Conservation (phyloP, 2,329 filamentous ascomycete species). For the Seiridium unicorne region DNA sequence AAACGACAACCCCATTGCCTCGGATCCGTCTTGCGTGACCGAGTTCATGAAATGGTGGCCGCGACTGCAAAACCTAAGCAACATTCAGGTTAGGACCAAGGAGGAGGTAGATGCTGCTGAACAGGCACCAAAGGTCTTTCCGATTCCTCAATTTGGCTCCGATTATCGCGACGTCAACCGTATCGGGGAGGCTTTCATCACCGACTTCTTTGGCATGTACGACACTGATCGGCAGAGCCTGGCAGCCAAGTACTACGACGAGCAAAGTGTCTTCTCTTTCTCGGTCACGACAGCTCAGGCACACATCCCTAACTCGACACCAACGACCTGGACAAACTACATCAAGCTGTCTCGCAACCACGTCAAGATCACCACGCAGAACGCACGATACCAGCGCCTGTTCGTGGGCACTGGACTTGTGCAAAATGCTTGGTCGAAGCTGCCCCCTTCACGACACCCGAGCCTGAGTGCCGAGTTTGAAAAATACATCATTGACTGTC, state of each 20-base stretch:
- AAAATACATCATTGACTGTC: constrained; percentile 83
- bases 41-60: constrained; percentile 83
- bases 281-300: constrained; percentile 63
- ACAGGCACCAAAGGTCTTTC: constrained; percentile 47
- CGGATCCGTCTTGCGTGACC: constrained; percentile 58
- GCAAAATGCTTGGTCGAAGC: constrained; percentile 62
- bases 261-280: constrained; percentile 71
- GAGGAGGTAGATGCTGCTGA: constrained; percentile 62
- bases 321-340: constrained; percentile 68
- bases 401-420: constrained; percentile 66
- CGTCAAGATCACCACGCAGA: constrained; percentile 60
- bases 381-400: constrained; percentile 62
- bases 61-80: constrained; percentile 74
- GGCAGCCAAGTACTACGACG: constrained; percentile 70
- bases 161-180: constrained; percentile 73
- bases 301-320: constrained; percentile 43
- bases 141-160: constrained; percentile 62
- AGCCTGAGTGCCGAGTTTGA: constrained; percentile 63
- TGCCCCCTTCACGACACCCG: constrained; percentile 75
- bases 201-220: constrained; percentile 71
- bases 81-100: constrained; percentile 68
- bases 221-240: constrained; percentile 69
- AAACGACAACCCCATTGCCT: constrained; percentile 70
- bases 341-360: constrained; percentile 79
- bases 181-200: constrained; percentile 74